A percentile compares a stretch with the other conserved stretches of the same genome.
Evolutionary conservation across 2,329 filamentous ascomycete genomes (phyloP).

Genomic region (Escovopsis sp.): DNA sequence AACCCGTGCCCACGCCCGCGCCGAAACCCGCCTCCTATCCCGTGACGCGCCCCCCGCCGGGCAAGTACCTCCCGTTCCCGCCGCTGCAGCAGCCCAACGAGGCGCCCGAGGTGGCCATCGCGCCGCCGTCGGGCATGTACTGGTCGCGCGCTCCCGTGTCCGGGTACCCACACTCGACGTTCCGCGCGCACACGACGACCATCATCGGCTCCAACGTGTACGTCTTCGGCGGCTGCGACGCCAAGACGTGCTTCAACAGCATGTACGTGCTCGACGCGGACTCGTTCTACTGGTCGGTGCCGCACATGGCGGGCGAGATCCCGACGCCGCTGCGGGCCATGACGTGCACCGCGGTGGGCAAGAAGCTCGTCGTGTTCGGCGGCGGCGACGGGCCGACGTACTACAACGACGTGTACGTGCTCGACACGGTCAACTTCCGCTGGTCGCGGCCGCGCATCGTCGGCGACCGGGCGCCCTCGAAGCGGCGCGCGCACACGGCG

Average conservation of each 20-base stretch:
- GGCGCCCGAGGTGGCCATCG: conserved; percentile 43
- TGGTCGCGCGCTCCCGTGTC: conserved; percentile 53
- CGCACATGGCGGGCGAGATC: conserved; percentile 48
- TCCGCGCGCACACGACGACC: conserved; percentile 53
- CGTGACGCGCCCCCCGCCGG: conserved; percentile 16
- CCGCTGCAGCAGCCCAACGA: conserved; percentile 39
- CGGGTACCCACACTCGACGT: conserved; percentile 41
- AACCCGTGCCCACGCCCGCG: conserved; percentile 11
- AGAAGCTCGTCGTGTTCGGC: conserved; percentile 55
- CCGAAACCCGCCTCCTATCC: conserved; percentile 4
- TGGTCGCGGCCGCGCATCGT: conserved; percentile 48
- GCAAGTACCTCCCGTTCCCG: conserved; percentile 35
- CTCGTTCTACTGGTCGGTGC: conserved; percentile 52
- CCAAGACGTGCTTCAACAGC: conserved; percentile 52
- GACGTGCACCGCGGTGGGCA: conserved; percentile 56
- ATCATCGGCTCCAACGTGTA: conserved; percentile 51
- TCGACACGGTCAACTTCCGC: conserved; percentile 55
- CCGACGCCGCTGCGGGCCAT: conserved; percentile 52
- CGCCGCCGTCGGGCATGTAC: conserved; percentile 57
- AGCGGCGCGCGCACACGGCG: conserved; percentile 52
- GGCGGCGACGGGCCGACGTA: conserved; percentile 56
- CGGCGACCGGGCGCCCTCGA: conserved; percentile 42
- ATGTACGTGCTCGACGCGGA: conserved; percentile 55
- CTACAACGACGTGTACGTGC: conserved; percentile 57
- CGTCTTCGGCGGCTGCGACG: conserved; percentile 54